These are phyloP conservation scores for Paspalum vaginatum DNA, from an alignment of 176 grass and related monocot genomes.

Conservation along the genomic window DNA sequence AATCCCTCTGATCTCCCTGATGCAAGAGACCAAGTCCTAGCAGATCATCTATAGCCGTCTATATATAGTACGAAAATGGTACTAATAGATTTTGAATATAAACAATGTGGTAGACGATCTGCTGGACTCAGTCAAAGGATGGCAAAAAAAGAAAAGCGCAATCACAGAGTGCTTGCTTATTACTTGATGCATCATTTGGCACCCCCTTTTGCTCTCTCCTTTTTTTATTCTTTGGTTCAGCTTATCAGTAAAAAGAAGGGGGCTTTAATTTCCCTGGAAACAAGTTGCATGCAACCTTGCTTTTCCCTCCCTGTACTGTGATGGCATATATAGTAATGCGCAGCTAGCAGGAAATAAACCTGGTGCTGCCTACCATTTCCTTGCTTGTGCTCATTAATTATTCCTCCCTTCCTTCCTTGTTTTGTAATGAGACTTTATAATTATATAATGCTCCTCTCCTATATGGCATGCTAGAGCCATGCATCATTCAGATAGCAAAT, in stretches of 20 bases:
- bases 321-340: background rate
- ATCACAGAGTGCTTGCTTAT: conserved; percentile 8
- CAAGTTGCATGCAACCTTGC: conserved; percentile 47
- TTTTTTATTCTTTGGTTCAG: conserved; percentile 18
- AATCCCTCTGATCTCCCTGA: conserved; percentile 21
- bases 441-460: no score
- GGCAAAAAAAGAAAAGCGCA: no score
- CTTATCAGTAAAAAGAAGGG: conserved; percentile 31
- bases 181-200: conserved; percentile 43
- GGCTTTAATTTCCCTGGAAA: conserved; percentile 23
- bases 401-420: background rate
- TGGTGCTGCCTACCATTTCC: background rate
- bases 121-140: no score
- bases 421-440: no score
- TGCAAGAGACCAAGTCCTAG: no score
- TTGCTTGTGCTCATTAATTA: background rate
- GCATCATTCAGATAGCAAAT: background rate
- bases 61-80: no score
- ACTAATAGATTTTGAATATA: no score
- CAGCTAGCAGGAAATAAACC: background rate
- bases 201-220: conserved; percentile 5
- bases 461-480: no score
- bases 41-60: no score
- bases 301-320: background rate
- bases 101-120: no score